These are phyloP conservation scores for Phytophthora citricola DNA, from an alignment of 352 stramenopile genomes.

Conservation along the genomic window DNA sequence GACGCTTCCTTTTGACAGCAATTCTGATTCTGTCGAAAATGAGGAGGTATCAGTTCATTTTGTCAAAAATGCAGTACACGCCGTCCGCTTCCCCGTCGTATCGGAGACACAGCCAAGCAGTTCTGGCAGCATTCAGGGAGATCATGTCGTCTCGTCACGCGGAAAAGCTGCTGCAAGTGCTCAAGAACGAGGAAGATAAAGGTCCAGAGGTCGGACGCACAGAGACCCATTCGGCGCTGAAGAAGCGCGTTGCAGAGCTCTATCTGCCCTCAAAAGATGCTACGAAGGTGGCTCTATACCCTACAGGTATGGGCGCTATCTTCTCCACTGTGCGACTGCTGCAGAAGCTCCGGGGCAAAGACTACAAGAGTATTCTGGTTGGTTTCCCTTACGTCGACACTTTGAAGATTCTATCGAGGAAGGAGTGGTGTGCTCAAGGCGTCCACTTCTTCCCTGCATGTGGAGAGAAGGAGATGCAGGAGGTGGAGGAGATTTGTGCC, in stretches of 20 bases:
- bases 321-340: constrained; percentile 83
- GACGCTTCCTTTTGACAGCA: constrained; percentile 70
- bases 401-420: constrained; percentile 90
- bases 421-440: constrained; percentile 85
- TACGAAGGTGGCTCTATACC: constrained; percentile 72
- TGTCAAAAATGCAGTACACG: constrained; percentile 59
- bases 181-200: constrained; percentile 36
- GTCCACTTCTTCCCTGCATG: constrained; percentile 92
- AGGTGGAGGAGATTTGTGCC: constrained; percentile 74
- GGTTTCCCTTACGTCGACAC: constrained; percentile 96
- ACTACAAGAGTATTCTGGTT: constrained; percentile 86
- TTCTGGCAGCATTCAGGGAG: constrained; percentile 96
- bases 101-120: constrained; percentile 66
- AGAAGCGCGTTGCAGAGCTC: constrained; percentile 57
- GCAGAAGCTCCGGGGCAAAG: constrained; percentile 43
- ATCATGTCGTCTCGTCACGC: constrained; percentile 91
- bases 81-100: constrained; percentile 73
- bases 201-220: constrained; percentile 11
- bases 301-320: constrained; percentile 91
- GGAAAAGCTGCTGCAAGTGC: constrained; percentile 53
- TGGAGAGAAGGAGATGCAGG: constrained; percentile 61
- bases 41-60: constrained; percentile 44
- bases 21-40: constrained; percentile 25
- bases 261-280: constrained; percentile 43
- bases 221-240: constrained; percentile 48